Conservation (phyloP, 129 eudicot genomes). For the Flaveria trinervia region DNA sequence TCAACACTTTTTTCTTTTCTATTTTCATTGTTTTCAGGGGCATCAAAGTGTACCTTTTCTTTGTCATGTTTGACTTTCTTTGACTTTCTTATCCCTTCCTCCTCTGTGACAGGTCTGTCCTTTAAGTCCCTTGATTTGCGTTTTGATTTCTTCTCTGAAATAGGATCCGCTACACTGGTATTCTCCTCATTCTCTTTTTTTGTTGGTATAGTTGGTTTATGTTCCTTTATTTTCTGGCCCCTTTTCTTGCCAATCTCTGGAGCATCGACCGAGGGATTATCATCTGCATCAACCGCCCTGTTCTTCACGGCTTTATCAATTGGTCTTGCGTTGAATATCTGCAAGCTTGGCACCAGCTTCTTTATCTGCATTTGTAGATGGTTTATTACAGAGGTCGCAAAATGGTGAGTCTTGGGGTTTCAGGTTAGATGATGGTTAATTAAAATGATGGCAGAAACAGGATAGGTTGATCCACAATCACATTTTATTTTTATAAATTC, state of each 20-base stretch:
- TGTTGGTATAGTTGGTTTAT: slow-evolving; percentile 28
- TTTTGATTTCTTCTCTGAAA: slow-evolving; percentile 34
- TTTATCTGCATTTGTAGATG: slow-evolving; percentile 51
- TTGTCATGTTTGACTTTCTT: slow-evolving; percentile 46
- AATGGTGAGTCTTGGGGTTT: not conserved
- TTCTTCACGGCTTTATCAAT: slow-evolving; percentile 55
- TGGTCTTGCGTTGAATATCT: slow-evolving; percentile 69
- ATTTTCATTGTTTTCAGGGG: slow-evolving; percentile 22
- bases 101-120: slow-evolving; percentile 6
- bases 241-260: slow-evolving; percentile 25
- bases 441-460: not conserved
- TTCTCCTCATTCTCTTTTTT: slow-evolving; percentile 28
- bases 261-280: slow-evolving; percentile 33
- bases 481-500: not conserved
- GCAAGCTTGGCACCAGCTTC: slow-evolving; percentile 70
- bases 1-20: slow-evolving; percentile 21
- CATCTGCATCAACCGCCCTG: slow-evolving; percentile 37
- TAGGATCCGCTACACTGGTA: slow-evolving; percentile 24
- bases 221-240: slow-evolving; percentile 35
- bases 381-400: not conserved
- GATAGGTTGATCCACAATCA: not conserved
- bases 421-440: not conserved
- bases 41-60: slow-evolving; percentile 41
- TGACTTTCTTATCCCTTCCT: slow-evolving; percentile 31
- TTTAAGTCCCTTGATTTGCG: slow-evolving; percentile 34